phyloP scores from a whole-genome alignment of 192 early-diverging fungal genomes.

The Coemansia sp. region DNA sequence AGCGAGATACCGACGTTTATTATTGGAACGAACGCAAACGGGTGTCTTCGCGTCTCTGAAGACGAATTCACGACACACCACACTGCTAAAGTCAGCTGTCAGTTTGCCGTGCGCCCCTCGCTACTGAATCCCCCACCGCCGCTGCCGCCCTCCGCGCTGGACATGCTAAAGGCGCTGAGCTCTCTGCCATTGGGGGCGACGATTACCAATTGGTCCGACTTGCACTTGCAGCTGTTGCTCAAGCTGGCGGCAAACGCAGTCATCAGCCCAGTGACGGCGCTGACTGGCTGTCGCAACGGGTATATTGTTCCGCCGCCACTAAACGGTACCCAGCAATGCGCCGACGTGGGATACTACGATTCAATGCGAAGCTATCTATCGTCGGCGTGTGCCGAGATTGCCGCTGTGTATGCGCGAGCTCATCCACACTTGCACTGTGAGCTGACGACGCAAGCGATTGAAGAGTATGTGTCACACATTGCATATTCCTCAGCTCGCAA shows the following conservation, averaged over 20 bases:
- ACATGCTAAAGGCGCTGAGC: slow-evolving; percentile 29
- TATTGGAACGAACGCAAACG: slow-evolving; percentile 61
- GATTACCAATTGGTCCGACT: slow-evolving; percentile 46
- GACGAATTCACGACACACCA: slow-evolving; percentile 59
- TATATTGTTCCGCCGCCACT: slow-evolving; percentile 38
- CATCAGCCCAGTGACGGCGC: slow-evolving; percentile 67
- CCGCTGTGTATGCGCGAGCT: slow-evolving; percentile 41
- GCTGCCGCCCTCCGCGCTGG: slow-evolving; percentile 19
- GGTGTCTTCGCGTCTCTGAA: slow-evolving; percentile 50
- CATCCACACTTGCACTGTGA: slow-evolving; percentile 43
- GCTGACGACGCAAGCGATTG: slow-evolving; percentile 33
- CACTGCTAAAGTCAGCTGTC: slow-evolving; percentile 60
- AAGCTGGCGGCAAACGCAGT: slow-evolving; percentile 69
- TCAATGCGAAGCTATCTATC: slow-evolving; percentile 25
- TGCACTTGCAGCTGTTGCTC: slow-evolving; percentile 53
- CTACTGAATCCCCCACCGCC: slow-evolving; percentile 10
- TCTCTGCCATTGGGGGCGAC: slow-evolving; percentile 31
- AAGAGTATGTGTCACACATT: slow-evolving; percentile 43
- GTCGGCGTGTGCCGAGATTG: slow-evolving; percentile 37
- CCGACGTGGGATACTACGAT: slow-evolving; percentile 12
- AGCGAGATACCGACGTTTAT: slow-evolving; percentile 50
- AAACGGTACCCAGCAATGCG: slow-evolving; percentile 5
- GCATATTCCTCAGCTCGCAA: slow-evolving; percentile 51
- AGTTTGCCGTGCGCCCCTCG: slow-evolving; percentile 45
- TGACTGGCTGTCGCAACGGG: slow-evolving; percentile 62